phyloP scores from a whole-genome alignment of 2,329 filamentous ascomycete species.

The Fusarium sp. region DNA sequence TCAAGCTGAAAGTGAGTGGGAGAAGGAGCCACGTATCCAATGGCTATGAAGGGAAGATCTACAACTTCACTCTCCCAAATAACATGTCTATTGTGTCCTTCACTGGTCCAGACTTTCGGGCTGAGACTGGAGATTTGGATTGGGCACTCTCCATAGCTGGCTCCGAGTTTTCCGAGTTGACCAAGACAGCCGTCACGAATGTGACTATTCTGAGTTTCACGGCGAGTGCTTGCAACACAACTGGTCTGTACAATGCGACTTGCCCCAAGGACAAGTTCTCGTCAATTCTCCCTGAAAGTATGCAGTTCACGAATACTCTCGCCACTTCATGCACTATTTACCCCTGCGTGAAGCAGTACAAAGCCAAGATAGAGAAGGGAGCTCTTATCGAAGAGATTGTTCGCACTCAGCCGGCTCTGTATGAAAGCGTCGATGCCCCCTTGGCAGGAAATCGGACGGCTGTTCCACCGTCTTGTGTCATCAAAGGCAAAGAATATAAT shows the following conservation, averaged over 20 bases:
- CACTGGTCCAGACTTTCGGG: background rate
- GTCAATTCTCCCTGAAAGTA: background rate
- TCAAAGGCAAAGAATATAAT: background rate
- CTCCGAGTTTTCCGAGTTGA: background rate
- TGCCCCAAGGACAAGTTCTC: background rate
- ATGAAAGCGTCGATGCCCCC: background rate
- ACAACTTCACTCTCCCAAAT: constrained; percentile 2
- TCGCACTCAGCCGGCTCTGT: background rate
- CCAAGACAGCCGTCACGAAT: background rate
- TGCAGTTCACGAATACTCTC: background rate
- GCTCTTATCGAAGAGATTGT: background rate
- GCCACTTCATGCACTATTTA: constrained; percentile 2
- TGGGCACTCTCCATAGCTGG: background rate
- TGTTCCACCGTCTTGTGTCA: background rate
- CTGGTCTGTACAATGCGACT: background rate
- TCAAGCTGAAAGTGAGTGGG: background rate
- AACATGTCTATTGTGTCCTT: background rate
- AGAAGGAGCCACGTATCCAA: fast-evolving
- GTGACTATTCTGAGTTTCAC: background rate
- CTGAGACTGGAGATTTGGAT: background rate
- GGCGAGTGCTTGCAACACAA: background rate
- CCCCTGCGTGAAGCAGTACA: constrained; percentile 8
- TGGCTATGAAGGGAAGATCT: background rate
- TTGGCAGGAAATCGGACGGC: background rate
- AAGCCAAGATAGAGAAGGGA: background rate